Percentiles rank a stretch among this genome's conserved stretches.
These are phyloP conservation scores for Xylaria venustula DNA, from an alignment of 495 filamentous ascomycete genomes.

Conservation along the genomic window DNA sequence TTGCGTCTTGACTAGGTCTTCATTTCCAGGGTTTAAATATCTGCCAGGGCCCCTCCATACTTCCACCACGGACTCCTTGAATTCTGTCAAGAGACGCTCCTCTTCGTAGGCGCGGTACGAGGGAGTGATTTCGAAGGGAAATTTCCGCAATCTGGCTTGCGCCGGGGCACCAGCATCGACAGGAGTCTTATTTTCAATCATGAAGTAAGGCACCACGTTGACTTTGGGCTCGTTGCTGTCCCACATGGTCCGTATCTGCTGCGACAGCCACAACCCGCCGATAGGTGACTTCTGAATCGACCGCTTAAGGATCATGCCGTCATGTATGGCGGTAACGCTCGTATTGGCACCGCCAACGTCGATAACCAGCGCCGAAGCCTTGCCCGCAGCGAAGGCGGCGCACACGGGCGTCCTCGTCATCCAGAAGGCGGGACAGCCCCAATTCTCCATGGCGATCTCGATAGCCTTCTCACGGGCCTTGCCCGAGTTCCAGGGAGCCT, in stretches of 20 bases:
- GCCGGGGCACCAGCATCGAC: constrained; percentile 86
- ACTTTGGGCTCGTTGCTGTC: constrained; percentile 71
- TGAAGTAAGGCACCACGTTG: constrained; percentile 79
- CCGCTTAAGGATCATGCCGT: constrained; percentile 90
- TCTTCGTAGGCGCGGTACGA: constrained; percentile 82
- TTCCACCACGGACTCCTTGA: constrained; percentile 96
- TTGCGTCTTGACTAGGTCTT: constrained; percentile 63
- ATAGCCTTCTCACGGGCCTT: constrained; percentile 90
- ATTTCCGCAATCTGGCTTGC: constrained; percentile 56
- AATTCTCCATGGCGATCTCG: constrained; percentile 93
- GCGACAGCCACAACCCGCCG: constrained; percentile 84
- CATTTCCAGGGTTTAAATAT: constrained; percentile 57
- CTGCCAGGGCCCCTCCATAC: constrained; percentile 83
- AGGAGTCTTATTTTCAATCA: constrained; percentile 78
- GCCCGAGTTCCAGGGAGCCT: constrained; percentile 84
- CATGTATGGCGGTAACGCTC: constrained; percentile 87
- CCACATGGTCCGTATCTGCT: constrained; percentile 82
- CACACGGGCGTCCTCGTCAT: constrained; percentile 61
- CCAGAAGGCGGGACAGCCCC: constrained; percentile 92
- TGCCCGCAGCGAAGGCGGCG: constrained; percentile 80
- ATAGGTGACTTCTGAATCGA: constrained; percentile 79
- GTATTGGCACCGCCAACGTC: constrained; percentile 91
- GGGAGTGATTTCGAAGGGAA: constrained; percentile 60
- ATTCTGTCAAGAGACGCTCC: constrained; percentile 89
- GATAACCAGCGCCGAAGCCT: constrained; percentile 85